Evolutionary conservation across 495 filamentous ascomycete genomes (phyloP).

Genomic region (Glonium stellatum): DNA sequence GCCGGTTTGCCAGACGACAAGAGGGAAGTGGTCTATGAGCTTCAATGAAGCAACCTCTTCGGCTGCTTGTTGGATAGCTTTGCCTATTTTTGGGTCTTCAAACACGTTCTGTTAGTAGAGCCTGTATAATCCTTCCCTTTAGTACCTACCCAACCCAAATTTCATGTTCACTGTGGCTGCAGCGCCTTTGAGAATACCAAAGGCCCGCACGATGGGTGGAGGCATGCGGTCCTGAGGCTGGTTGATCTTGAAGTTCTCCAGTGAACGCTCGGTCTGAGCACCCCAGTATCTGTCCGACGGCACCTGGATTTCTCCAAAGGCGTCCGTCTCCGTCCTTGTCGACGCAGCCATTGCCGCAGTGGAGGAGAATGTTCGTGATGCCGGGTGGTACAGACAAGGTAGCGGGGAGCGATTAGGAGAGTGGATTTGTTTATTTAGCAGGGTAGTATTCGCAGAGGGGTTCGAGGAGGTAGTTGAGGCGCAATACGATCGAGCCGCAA

Average conservation of each 20-base stretch:
- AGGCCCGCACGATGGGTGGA: constrained; percentile 80
- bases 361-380: constrained; percentile 12
- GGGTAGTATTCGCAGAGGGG: neutral
- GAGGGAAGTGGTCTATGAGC: constrained; percentile 94
- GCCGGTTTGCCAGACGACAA: constrained; percentile 98
- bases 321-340: constrained; percentile 83
- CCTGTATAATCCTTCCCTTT: neutral
- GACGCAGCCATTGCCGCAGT: constrained; percentile 30
- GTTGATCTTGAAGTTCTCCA: constrained; percentile 98
- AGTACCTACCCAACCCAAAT: constrained; percentile 78
- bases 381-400: neutral
- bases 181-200: constrained; percentile 95
- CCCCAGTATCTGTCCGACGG: constrained; percentile 96
- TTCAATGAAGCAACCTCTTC: constrained; percentile 89
- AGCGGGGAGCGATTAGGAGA: constrained; percentile 5
- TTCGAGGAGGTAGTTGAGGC: neutral
- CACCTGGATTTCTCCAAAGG: constrained; percentile 92
- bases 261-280: constrained; percentile 93
- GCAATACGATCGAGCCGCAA: neutral
- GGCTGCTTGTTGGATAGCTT: constrained; percentile 91
- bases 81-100: constrained; percentile 78
- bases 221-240: constrained; percentile 99
- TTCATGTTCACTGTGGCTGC: constrained; percentile 94
- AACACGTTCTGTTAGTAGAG: constrained; percentile 12
- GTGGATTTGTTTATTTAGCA: neutral